Evolutionary conservation across 345 rosid species (phyloP).

Genomic region (Lenwebbia sp.): DNA sequence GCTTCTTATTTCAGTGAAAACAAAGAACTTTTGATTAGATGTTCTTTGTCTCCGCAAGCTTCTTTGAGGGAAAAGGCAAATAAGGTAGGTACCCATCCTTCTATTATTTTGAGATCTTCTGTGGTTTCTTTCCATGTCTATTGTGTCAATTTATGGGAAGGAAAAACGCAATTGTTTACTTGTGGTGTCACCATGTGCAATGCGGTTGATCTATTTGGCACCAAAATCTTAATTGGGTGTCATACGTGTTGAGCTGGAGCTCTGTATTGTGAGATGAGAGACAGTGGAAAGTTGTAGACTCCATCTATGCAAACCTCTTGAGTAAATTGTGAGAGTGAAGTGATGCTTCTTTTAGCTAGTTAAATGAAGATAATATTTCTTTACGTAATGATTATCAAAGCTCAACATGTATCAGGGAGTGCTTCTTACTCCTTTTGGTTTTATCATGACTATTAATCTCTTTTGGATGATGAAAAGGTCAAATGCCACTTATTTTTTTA

Average conservation of each 20-base stretch:
- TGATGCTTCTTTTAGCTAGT: not conserved
- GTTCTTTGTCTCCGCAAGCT: constrained; percentile 81
- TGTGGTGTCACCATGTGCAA: not conserved
- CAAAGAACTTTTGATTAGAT: constrained; percentile 44
- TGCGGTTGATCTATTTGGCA: not conserved
- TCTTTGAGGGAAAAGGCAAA: constrained; percentile 86
- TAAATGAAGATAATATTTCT: not conserved
- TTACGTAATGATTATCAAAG: not conserved
- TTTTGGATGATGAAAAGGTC: not conserved
- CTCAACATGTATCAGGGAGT: not conserved
- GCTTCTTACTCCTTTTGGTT: not conserved
- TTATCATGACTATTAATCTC: not conserved
- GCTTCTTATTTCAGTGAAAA: constrained; percentile 73
- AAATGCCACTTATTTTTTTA: not conserved
- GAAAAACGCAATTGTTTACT: not conserved
- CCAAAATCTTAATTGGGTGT: not conserved
- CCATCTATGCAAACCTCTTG: not conserved
- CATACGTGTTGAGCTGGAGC: not conserved
- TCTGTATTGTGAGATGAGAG: not conserved
- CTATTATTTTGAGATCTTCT: not conserved
- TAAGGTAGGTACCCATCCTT: constrained; percentile 56
- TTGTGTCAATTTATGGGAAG: not conserved
- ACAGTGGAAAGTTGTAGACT: not conserved
- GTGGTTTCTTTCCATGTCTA: not conserved
- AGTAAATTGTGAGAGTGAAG: not conserved